These are phyloP conservation scores for Polychaeton citri DNA, from an alignment of 2,329 filamentous ascomycete species.

Conservation along the genomic window DNA sequence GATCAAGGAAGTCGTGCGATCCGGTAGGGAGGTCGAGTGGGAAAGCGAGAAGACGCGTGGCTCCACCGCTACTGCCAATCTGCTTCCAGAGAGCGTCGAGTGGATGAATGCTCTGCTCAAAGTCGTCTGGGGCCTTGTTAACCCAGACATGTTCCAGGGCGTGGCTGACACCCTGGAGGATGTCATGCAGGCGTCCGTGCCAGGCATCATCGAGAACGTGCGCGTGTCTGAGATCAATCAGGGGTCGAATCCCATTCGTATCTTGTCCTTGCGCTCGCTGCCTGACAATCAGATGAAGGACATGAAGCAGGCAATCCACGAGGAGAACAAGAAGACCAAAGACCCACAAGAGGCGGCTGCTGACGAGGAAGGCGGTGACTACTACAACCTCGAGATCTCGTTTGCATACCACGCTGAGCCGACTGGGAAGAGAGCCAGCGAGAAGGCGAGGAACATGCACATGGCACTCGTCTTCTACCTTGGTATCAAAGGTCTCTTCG, in stretches of 20 bases:
- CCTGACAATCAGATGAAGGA: conserved; percentile 71
- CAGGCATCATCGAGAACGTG: conserved; percentile 83
- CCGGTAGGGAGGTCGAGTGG: conserved; percentile 78
- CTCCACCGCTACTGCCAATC: conserved; percentile 68
- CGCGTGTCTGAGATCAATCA: conserved; percentile 91
- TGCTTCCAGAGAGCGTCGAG: conserved; percentile 79
- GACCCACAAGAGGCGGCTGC: conserved; percentile 79
- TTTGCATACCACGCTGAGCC: conserved; percentile 86
- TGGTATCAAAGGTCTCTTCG: conserved; percentile 77
- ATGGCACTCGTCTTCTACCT: conserved; percentile 94
- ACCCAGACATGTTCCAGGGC: conserved; percentile 86
- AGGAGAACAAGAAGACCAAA: conserved; percentile 65
- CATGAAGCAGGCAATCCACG: conserved; percentile 67
- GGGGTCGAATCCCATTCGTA: conserved; percentile 77
- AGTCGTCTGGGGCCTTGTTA: conserved; percentile 80
- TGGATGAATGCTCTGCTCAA: conserved; percentile 89
- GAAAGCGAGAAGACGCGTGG: conserved; percentile 73
- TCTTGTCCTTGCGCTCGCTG: conserved; percentile 74
- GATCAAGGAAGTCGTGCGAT: conserved; percentile 75
- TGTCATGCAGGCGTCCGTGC: conserved; percentile 92
- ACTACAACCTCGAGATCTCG: conserved; percentile 83
- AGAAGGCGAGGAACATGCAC: conserved; percentile 84
- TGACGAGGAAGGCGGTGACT: conserved; percentile 79
- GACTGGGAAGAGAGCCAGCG: conserved; percentile 50
- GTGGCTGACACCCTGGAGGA: conserved; percentile 90